These are phyloP conservation scores for Cytospora piceae DNA, from an alignment of 2,329 filamentous ascomycete genomes.

Conservation along the genomic window DNA sequence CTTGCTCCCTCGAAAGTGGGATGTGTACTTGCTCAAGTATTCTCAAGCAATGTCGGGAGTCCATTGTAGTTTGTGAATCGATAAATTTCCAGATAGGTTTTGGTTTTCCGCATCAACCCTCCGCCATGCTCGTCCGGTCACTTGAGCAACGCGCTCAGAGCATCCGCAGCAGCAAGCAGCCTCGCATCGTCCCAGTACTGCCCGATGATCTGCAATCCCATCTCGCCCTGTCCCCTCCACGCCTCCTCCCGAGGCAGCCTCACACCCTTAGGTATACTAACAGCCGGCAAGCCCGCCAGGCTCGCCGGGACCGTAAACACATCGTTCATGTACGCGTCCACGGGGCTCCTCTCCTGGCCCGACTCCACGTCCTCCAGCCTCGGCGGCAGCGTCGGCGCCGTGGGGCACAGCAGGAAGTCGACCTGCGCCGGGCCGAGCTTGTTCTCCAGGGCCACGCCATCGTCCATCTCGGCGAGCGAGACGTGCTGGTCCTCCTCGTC, in stretches of 20 bases:
- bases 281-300: slow-evolving; percentile 84
- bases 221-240: slow-evolving; percentile 39
- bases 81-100: not conserved
- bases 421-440: slow-evolving; percentile 67
- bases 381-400: slow-evolving; percentile 65
- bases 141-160: slow-evolving; percentile 38
- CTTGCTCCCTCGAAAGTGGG: no score
- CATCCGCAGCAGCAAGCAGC: slow-evolving; percentile 61
- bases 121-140: not conserved
- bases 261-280: slow-evolving; percentile 73
- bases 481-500: slow-evolving; percentile 50
- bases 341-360: slow-evolving; percentile 49
- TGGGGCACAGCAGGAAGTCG: slow-evolving; percentile 87
- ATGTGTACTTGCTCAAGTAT: no score
- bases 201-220: slow-evolving; percentile 76
- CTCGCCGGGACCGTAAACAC: slow-evolving; percentile 95
- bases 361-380: slow-evolving; percentile 51
- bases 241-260: slow-evolving; percentile 36
- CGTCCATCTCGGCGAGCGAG: slow-evolving; percentile 64
- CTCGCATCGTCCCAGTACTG: slow-evolving; percentile 77
- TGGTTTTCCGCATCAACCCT: not conserved
- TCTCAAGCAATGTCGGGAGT: no score
- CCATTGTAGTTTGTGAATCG: no score
- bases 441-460: slow-evolving; percentile 53
- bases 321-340: slow-evolving; percentile 90